These are phyloP conservation scores for Simplicillium sp. DNA, from an alignment of 2,329 filamentous ascomycete species.

Conservation along the genomic window DNA sequence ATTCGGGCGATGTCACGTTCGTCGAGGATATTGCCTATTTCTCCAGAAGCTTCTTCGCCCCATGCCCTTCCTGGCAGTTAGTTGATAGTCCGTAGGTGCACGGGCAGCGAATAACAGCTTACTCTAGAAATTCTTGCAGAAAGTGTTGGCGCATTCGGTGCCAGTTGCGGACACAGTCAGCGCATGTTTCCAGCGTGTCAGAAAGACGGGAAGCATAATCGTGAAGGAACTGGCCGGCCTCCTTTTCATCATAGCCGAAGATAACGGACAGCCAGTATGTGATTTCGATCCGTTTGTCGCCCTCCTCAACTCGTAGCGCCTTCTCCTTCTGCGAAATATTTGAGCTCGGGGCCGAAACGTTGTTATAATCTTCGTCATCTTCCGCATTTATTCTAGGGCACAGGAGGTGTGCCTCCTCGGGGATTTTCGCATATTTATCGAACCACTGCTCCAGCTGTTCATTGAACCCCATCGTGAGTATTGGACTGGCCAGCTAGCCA, in stretches of 20 bases:
- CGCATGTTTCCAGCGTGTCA: slow-evolving; percentile 51
- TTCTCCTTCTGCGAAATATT: slow-evolving; percentile 42
- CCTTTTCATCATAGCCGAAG: slow-evolving; percentile 54
- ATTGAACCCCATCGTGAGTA: no score
- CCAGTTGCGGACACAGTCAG: slow-evolving; percentile 65
- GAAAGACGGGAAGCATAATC: slow-evolving; percentile 51
- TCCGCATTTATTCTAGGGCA: slow-evolving; percentile 57
- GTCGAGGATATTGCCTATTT: slow-evolving; percentile 48
- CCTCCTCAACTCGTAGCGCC: slow-evolving; percentile 41
- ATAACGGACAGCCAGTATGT: slow-evolving; percentile 61
- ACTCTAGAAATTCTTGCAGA: slow-evolving; percentile 53
- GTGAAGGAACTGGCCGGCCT: slow-evolving; percentile 48
- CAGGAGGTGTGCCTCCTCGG: slow-evolving; percentile 50
- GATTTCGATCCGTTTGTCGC: slow-evolving; percentile 45
- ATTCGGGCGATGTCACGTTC: slow-evolving; percentile 53
- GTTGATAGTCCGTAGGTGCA: slow-evolving; percentile 11
- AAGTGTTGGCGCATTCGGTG: slow-evolving; percentile 58
- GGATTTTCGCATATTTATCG: slow-evolving; percentile 16
- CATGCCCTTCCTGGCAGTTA: slow-evolving; percentile 20
- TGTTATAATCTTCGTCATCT: slow-evolving; percentile 51
- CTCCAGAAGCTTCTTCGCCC: slow-evolving; percentile 39
- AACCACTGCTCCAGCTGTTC: no score
- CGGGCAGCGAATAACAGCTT: slow-evolving; percentile 14
- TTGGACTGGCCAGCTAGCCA: no score
- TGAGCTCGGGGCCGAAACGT: slow-evolving; percentile 37